A percentile compares a stretch with the other conserved stretches of the same genome.
Evolutionary conservation across 495 filamentous ascomycete genomes (phyloP).

Genomic region (Tetracladium setigerum): DNA sequence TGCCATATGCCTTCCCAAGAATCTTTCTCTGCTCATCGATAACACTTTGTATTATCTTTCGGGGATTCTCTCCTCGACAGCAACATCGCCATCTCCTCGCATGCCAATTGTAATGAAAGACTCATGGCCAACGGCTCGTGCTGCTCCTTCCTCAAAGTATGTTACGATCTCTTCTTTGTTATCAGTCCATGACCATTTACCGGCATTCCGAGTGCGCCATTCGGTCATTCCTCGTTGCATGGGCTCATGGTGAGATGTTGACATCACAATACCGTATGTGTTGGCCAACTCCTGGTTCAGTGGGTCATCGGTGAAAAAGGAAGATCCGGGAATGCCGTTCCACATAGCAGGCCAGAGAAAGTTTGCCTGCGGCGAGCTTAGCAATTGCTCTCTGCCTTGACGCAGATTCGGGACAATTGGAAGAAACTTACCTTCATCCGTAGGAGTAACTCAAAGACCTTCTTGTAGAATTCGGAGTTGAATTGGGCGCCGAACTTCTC

Average conservation of each 20-base stretch:
- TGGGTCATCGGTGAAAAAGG: slow-evolving; percentile 61
- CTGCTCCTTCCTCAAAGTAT: slow-evolving; percentile 57
- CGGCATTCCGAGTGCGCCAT: slow-evolving; percentile 44
- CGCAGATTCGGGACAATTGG: background rate
- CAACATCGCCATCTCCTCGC: slow-evolving; percentile 59
- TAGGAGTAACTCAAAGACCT: slow-evolving; percentile 63
- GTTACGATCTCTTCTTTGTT: slow-evolving; percentile 56
- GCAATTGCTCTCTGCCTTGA: background rate
- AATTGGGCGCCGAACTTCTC: slow-evolving; percentile 49
- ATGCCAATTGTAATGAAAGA: slow-evolving; percentile 63
- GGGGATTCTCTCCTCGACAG: slow-evolving; percentile 45
- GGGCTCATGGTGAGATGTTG: slow-evolving; percentile 64
- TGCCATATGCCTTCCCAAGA: slow-evolving; percentile 43
- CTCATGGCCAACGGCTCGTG: slow-evolving; percentile 54
- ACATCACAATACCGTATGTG: slow-evolving; percentile 62
- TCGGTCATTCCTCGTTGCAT: slow-evolving; percentile 64
- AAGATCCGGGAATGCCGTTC: slow-evolving; percentile 35
- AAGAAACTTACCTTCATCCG: slow-evolving; percentile 33
- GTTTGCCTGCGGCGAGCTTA: slow-evolving; percentile 42
- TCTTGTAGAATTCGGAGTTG: slow-evolving; percentile 55
- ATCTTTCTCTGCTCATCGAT: slow-evolving; percentile 50
- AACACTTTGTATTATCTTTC: slow-evolving; percentile 43
- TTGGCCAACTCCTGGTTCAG: slow-evolving; percentile 59
- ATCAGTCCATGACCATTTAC: slow-evolving; percentile 57
- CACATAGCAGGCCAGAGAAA: slow-evolving; percentile 69